Conservation (phyloP, 106 monocot species). For the Phalaenopsis equestris region DNA sequence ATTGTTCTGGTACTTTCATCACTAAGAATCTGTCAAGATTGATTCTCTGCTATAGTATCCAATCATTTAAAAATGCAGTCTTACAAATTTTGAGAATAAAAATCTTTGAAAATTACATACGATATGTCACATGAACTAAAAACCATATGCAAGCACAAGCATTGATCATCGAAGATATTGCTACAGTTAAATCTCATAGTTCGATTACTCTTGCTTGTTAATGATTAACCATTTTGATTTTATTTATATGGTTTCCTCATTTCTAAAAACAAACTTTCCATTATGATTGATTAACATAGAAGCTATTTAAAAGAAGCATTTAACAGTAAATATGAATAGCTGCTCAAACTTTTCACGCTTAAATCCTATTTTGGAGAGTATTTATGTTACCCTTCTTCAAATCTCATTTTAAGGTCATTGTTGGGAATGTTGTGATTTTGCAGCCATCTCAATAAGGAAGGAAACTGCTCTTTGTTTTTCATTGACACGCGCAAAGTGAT, state of each 20-base stretch:
- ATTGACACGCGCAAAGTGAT: slow-evolving; percentile 34
- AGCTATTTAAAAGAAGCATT: no score
- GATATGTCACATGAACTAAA: no score
- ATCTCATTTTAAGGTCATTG: slow-evolving; percentile 32
- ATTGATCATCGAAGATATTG: background rate
- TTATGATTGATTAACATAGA: background rate
- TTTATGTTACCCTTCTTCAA: slow-evolving; percentile 67
- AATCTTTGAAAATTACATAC: no score
- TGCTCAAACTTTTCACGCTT: background rate
- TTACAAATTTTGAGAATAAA: no score
- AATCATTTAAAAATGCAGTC: no score
- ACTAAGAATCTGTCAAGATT: no score
- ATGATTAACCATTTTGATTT: no score
- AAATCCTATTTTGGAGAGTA: no score
- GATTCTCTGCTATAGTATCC: no score
- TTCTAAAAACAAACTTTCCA: background rate
- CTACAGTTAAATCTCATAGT: background rate
- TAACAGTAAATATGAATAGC: background rate
- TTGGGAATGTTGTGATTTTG: slow-evolving; percentile 36
- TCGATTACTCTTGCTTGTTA: no score
- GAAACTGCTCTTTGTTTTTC: slow-evolving; percentile 36
- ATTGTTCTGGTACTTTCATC: no score
- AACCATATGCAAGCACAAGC: no score
- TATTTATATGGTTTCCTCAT: background rate
- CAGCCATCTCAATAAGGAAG: slow-evolving; percentile 42